These are phyloP conservation scores for Geotrichum carabidarum DNA, from an alignment of 1,139 yeast species.

Conservation along the genomic window DNA sequence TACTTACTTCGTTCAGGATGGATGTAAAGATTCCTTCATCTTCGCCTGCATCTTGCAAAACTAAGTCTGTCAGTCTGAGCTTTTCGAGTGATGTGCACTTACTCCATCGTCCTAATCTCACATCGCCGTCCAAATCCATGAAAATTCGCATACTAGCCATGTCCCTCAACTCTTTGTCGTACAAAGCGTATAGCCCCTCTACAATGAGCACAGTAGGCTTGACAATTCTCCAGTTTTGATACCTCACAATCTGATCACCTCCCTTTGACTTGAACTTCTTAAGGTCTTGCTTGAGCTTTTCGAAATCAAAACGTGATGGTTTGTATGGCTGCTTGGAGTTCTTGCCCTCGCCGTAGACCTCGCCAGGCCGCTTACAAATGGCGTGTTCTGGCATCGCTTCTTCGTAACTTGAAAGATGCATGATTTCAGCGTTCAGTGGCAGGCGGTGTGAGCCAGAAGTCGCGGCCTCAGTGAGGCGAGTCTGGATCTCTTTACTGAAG, in stretches of 20 bases:
- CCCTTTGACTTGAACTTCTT: conserved; percentile 6
- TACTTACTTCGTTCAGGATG: conserved; percentile 44
- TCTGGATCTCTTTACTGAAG: conserved; percentile 30
- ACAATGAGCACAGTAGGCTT: conserved; percentile 47
- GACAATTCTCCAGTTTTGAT: conserved; percentile 1
- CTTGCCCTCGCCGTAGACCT: conserved; percentile 15
- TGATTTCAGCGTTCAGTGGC: conserved; percentile 20
- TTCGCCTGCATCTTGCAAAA: conserved; percentile 32
- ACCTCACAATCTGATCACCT: not conserved
- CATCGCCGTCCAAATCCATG: conserved; percentile 83
- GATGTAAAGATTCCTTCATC: conserved; percentile 41
- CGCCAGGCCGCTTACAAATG: conserved; percentile 5
- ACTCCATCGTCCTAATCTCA: conserved; percentile 70
- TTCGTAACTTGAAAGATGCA: conserved; percentile 36
- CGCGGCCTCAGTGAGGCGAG: conserved; percentile 15
- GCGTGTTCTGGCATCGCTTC: conserved; percentile 12
- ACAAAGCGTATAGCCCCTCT: conserved; percentile 78
- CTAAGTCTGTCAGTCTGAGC: conserved; percentile 5
- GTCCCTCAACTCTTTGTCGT: conserved; percentile 54
- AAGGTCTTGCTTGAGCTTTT: conserved; percentile 31
- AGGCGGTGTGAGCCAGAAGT: not conserved
- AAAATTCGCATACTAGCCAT: conserved; percentile 65
- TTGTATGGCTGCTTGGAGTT: conserved; percentile 15
- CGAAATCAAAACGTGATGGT: conserved; percentile 42
- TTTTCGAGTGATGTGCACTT: conserved; percentile 7